A percentile compares a stretch with the other conserved stretches of the same genome.
phyloP scores from a whole-genome alignment of 1,139 yeast genomes.

The Eremothecium coryli region DNA sequence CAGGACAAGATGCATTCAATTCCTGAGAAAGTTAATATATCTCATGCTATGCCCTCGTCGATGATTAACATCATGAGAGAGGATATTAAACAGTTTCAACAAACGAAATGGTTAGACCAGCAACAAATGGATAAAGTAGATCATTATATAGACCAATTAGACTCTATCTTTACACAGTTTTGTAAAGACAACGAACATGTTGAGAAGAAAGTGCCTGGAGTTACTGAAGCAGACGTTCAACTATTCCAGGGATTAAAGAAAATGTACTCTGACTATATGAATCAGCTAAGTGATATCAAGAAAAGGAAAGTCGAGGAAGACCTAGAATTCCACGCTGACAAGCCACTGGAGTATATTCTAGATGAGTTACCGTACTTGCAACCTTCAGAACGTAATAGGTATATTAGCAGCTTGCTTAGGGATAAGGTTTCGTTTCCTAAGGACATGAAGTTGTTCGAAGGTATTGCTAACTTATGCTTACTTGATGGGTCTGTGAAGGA shows the following conservation, averaged over 20 bases:
- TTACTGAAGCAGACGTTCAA: slow-evolving; percentile 25
- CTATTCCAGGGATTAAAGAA: slow-evolving; percentile 25
- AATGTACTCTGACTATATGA: slow-evolving; percentile 27
- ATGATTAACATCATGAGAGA: slow-evolving; percentile 23
- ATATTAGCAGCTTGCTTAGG: slow-evolving; percentile 16
- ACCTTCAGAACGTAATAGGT: slow-evolving; percentile 21
- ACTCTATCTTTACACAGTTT: slow-evolving; percentile 21
- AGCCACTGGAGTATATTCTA: slow-evolving; percentile 15
- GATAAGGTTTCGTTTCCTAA: slow-evolving; percentile 5
- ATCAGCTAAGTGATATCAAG: slow-evolving; percentile 20
- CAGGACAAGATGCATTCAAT: slow-evolving; percentile 12
- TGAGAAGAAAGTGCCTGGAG: slow-evolving; percentile 15
- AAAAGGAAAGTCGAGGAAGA: slow-evolving; percentile 11
- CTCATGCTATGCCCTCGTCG: slow-evolving; percentile 26
- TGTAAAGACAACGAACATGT: slow-evolving; percentile 26
- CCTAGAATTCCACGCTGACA: slow-evolving; percentile 10
- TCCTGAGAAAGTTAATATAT: slow-evolving; percentile 27
- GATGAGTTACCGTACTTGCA: slow-evolving; percentile 21
- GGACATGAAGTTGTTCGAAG: slow-evolving; percentile 14
- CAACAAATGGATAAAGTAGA: slow-evolving; percentile 17
- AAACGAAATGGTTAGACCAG: slow-evolving; percentile 11
- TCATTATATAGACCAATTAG: slow-evolving; percentile 19
- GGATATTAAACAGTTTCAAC: slow-evolving; percentile 18
- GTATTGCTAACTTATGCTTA: slow-evolving; percentile 20
- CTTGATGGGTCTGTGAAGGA: slow-evolving; percentile 22